Percentiles rank a stretch among this genome's conserved stretches.
These are phyloP conservation scores for Hawksworthiomyces lignivorus DNA, from an alignment of 2,329 filamentous ascomycete genomes.

Conservation along the genomic window DNA sequence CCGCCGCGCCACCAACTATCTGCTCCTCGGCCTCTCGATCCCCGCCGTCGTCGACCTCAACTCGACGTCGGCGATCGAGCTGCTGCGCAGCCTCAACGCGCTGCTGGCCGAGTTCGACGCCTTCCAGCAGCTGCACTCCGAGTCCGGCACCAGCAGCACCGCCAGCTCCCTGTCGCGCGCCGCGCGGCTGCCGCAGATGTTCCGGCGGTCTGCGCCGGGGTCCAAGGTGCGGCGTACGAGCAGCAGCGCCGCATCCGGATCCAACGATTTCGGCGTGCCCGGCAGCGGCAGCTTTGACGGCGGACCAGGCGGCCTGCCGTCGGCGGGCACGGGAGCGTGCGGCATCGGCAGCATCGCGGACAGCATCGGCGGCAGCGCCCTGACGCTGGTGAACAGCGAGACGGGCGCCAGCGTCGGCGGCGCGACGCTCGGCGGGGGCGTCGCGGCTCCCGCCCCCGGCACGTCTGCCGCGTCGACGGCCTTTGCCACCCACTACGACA, in stretches of 20 bases:
- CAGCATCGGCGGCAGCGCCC: slow-evolving; percentile 11
- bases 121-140: slow-evolving; percentile 79
- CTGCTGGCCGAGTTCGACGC: slow-evolving; percentile 88
- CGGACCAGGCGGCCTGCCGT: slow-evolving; percentile 21
- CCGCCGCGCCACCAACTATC: slow-evolving; percentile 85
- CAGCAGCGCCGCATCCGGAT: slow-evolving; percentile 37
- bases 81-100: slow-evolving; percentile 76
- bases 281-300: slow-evolving; percentile 21
- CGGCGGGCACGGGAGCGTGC: slow-evolving; percentile 20
- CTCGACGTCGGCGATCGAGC: slow-evolving; percentile 70
- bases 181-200: slow-evolving; percentile 76
- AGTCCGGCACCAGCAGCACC: slow-evolving; percentile 53
- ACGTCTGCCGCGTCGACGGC: slow-evolving; percentile 20
- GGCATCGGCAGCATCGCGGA: slow-evolving; percentile 43
- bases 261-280: slow-evolving; percentile 1
- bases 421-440: slow-evolving; percentile 22
- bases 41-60: slow-evolving; percentile 85
- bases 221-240: slow-evolving; percentile 50
- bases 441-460: slow-evolving; percentile 16
- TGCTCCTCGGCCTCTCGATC: slow-evolving; percentile 85
- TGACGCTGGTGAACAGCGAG: slow-evolving; percentile 14
- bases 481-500: slow-evolving; percentile 40
- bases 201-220: slow-evolving; percentile 56
- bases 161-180: slow-evolving; percentile 60
- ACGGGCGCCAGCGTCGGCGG: slow-evolving; percentile 16